Evolutionary conservation across 1,284 basidiomycete species (phyloP).

Genomic region (Melanopsichium pennsylvanicum): DNA sequence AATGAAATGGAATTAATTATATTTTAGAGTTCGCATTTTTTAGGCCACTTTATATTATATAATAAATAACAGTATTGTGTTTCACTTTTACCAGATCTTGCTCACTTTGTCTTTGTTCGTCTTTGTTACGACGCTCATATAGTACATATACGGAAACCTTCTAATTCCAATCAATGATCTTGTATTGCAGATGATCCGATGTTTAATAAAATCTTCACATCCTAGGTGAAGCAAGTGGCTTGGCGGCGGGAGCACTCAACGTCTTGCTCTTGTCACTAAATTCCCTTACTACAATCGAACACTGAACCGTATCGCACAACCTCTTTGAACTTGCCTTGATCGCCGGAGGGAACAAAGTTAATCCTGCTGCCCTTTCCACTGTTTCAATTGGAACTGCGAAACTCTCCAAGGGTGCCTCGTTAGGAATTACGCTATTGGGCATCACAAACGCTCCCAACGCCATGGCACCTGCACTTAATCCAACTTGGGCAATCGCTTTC

Average conservation of each 20-base stretch:
- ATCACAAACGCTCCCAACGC: conserved; percentile 62
- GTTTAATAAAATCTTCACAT: no score
- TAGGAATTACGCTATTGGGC: conserved; percentile 64
- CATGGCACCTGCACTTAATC: conserved; percentile 11
- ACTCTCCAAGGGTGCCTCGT: conserved; percentile 55
- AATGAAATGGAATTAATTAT: no score
- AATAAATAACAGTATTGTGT: no score
- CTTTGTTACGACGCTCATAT: no score
- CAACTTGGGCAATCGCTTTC: conserved; percentile 22
- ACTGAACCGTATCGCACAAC: conserved; percentile 73
- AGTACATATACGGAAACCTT: no score
- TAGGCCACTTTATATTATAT: no score
- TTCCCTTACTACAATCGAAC: conserved; percentile 59
- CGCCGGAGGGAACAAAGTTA: conserved; percentile 84
- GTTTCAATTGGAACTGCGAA: conserved; percentile 74
- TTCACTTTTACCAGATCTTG: no score
- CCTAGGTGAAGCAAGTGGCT: conserved; percentile 12
- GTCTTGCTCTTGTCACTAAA: conserved; percentile 49
- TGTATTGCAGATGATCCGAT: neutral
- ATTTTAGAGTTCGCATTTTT: no score
- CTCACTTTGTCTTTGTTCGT: no score
- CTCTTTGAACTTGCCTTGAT: conserved; percentile 82
- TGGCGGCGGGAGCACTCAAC: conserved; percentile 16
- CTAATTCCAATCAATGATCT: no score
- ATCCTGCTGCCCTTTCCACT: conserved; percentile 88